phyloP scores from a whole-genome alignment of 1,284 basidiomycete species.

The Apiotrichum gracile region DNA sequence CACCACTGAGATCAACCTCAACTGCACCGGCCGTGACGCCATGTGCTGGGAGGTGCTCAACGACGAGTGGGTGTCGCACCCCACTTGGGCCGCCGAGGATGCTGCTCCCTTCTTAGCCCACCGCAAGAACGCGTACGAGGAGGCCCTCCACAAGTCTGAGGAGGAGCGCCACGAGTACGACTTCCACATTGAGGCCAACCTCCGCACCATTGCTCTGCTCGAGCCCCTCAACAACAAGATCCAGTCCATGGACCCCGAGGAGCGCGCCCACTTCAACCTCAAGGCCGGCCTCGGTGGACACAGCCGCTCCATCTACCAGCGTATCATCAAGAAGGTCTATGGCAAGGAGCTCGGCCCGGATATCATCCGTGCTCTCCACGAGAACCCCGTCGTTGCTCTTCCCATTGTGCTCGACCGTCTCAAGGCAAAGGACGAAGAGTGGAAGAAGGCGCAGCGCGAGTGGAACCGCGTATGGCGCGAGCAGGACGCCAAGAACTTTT shows the following conservation, averaged over 20 bases:
- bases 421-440: slow-evolving; percentile 95
- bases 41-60: slow-evolving; percentile 96
- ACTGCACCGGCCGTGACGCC: slow-evolving; percentile 90
- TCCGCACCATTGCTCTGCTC: slow-evolving; percentile 84
- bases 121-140: slow-evolving; percentile 96
- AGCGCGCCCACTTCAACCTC: slow-evolving; percentile 75
- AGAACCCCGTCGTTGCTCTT: slow-evolving; percentile 81
- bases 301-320: slow-evolving; percentile 83
- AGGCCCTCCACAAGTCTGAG: slow-evolving; percentile 91
- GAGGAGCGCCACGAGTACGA: slow-evolving; percentile 99
- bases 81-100: slow-evolving; percentile 93
- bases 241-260: slow-evolving; percentile 82
- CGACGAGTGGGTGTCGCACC: slow-evolving; percentile 94
- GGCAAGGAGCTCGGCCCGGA: slow-evolving; percentile 71
- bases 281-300: slow-evolving; percentile 84
- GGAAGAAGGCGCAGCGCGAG: slow-evolving; percentile 88
- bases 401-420: slow-evolving; percentile 87
- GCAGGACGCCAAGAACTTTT: slow-evolving; percentile 93
- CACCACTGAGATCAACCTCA: slow-evolving; percentile 74
- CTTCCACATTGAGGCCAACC: slow-evolving; percentile 88
- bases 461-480: slow-evolving; percentile 98
- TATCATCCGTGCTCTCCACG: slow-evolving; percentile 85
- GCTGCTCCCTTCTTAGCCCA: slow-evolving; percentile 89
- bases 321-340: slow-evolving; percentile 92
- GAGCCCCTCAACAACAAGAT: slow-evolving; percentile 85